Conservation (phyloP, 1,139 yeast genomes). For the Pichia sp. region DNA sequence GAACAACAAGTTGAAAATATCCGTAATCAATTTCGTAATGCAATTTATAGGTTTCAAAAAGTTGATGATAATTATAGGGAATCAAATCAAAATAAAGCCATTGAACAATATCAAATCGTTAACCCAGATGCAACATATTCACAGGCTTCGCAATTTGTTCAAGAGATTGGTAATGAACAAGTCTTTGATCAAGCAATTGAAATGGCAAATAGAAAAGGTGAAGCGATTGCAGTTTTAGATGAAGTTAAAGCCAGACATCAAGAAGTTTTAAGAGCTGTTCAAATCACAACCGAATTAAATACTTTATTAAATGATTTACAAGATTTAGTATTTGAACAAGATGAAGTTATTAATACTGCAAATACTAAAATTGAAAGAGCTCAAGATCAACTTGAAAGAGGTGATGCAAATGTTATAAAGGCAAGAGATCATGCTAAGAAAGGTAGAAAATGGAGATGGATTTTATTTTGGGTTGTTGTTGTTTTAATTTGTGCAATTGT, state of each 20-base stretch:
- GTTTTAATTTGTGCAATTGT: constrained; percentile 59
- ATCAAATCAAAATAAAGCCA: constrained; percentile 80
- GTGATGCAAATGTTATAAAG: constrained; percentile 88
- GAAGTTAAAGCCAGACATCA: constrained; percentile 97
- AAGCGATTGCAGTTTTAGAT: constrained; percentile 89
- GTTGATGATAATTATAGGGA: constrained; percentile 84
- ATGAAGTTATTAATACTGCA: constrained; percentile 76
- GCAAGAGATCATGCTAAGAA: constrained; percentile 86
- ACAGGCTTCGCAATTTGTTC: constrained; percentile 64
- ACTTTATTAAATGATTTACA: constrained; percentile 96
- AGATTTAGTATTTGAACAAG: constrained; percentile 93
- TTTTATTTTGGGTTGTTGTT: constrained; percentile 68
- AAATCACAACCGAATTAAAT: constrained; percentile 92
- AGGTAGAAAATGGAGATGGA: constrained; percentile 87
- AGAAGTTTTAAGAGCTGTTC: constrained; percentile 90
- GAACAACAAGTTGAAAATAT: constrained; percentile 86
- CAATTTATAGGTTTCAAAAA: constrained; percentile 80
- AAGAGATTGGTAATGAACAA: constrained; percentile 76
- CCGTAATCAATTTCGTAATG: constrained; percentile 76
- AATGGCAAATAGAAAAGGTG: constrained; percentile 85
- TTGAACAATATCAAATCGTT: constrained; percentile 86
- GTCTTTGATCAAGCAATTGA: constrained; percentile 90
- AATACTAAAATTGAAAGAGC: constrained; percentile 78
- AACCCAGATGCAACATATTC: constrained; percentile 89
- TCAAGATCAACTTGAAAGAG: constrained; percentile 86